These are phyloP conservation scores for Zizania latifolia DNA, from an alignment of 176 grass and related monocot species.

Conservation along the genomic window DNA sequence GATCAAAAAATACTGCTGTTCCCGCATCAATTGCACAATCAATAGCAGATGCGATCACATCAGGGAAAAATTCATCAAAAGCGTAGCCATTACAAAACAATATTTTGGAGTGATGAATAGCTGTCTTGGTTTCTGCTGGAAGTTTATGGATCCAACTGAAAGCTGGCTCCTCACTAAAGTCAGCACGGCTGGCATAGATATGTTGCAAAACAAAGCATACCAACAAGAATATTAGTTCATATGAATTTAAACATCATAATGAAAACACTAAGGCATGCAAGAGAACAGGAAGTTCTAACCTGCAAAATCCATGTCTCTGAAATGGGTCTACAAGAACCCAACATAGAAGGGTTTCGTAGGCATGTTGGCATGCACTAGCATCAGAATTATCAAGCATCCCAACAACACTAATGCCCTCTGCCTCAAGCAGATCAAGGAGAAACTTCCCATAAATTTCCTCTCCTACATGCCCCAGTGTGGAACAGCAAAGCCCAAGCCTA, in stretches of 20 bases:
- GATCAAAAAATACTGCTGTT: slow-evolving; percentile 88
- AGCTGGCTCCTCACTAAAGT: slow-evolving; percentile 81
- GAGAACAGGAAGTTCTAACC: slow-evolving; percentile 35
- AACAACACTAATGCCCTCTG: slow-evolving; percentile 60
- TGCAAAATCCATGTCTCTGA: slow-evolving; percentile 97
- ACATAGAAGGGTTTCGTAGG: slow-evolving; percentile 82
- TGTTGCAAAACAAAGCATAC: neutral
- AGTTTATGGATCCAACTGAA: slow-evolving; percentile 84
- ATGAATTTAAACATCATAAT: neutral
- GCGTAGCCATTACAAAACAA: slow-evolving; percentile 94
- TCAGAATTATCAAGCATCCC: slow-evolving; percentile 75
- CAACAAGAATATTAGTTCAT: neutral
- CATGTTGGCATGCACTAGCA: slow-evolving; percentile 27
- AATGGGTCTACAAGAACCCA: slow-evolving; percentile 96
- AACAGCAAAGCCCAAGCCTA: slow-evolving; percentile 74
- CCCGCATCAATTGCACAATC: slow-evolving; percentile 73
- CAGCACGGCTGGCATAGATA: slow-evolving; percentile 56
- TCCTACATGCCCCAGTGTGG: slow-evolving; percentile 84
- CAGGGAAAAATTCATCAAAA: slow-evolving; percentile 85
- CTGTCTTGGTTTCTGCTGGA: slow-evolving; percentile 49
- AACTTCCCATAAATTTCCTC: slow-evolving; percentile 91
- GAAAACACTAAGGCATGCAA: neutral
- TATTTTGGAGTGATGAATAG: slow-evolving; percentile 81
- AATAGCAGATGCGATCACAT: slow-evolving; percentile 68
- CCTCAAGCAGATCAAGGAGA: slow-evolving; percentile 79